Conservation (phyloP, 768 basidiomycete species). For the Mycena vitilis region DNA sequence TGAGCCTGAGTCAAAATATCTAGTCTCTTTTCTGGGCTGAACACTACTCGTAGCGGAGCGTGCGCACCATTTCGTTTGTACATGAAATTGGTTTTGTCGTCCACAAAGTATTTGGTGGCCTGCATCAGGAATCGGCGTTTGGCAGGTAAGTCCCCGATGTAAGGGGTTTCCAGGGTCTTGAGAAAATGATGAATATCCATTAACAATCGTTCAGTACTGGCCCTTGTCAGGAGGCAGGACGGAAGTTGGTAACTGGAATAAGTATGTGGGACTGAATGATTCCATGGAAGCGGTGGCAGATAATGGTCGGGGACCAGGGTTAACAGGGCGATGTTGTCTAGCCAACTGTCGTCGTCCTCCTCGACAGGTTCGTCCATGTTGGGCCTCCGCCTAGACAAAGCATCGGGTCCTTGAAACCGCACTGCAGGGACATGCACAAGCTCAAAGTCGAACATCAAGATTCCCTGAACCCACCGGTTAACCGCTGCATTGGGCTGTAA, state of each 20-base stretch:
- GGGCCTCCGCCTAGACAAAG: background rate
- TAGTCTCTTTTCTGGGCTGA: conserved; percentile 1
- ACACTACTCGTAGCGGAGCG: background rate
- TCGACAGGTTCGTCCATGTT: conserved; percentile 24
- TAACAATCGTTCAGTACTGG: conserved; percentile 1
- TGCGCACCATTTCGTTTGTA: background rate
- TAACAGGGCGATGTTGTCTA: conserved; percentile 6
- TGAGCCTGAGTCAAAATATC: conserved; percentile 6
- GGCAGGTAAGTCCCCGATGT: background rate
- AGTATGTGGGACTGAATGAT: background rate
- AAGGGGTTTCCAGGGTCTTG: conserved; percentile 1
- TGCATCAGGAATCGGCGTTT: background rate
- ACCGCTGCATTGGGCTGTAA: no score
- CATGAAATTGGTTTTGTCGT: background rate
- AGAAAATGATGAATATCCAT: conserved; percentile 8
- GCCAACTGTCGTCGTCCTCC: conserved; percentile 39
- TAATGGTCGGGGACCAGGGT: background rate
- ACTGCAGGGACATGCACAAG: no score
- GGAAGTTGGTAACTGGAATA: background rate
- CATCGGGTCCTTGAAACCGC: no score
- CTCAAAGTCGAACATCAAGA: no score
- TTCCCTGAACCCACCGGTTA: no score
- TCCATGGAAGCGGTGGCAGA: background rate
- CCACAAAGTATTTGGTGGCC: conserved; percentile 4
- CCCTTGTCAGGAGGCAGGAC: conserved; percentile 1